Percentiles rank a stretch among this genome's conserved stretches.
Conservation (phyloP, 1,139 yeast genomes). For the Pichia sp. region DNA sequence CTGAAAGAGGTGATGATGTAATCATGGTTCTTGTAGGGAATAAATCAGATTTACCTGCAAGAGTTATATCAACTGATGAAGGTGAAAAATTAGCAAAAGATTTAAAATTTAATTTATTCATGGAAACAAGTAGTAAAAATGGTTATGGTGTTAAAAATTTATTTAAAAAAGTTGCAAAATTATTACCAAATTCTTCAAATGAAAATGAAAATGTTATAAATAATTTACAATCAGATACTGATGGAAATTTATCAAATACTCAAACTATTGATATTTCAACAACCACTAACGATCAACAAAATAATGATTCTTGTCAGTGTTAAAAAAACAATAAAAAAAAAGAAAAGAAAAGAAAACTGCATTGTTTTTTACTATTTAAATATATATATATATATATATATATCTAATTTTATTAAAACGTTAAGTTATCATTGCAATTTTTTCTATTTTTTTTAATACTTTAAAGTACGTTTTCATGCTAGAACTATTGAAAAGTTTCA, state of each 20-base stretch:
- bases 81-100: slow-evolving; percentile 74
- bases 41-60: slow-evolving; percentile 68
- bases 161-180: slow-evolving; percentile 85
- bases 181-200: slow-evolving; percentile 69
- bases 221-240: slow-evolving; percentile 16
- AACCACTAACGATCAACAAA: slow-evolving; percentile 17
- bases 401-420: no score
- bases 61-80: slow-evolving; percentile 72
- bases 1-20: slow-evolving; percentile 65
- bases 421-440: no score
- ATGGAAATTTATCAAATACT: not conserved
- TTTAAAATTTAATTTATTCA: slow-evolving; percentile 70
- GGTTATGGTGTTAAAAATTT: slow-evolving; percentile 88
- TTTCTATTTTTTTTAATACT: not conserved
- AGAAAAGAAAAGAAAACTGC: not conserved
- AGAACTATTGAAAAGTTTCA: no score
- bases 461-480: not conserved
- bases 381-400: no score
- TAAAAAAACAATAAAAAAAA: slow-evolving; percentile 6
- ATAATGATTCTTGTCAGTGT: slow-evolving; percentile 27
- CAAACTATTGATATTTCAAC: slow-evolving; percentile 31
- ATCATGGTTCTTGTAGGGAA: slow-evolving; percentile 74
- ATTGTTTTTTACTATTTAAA: no score
- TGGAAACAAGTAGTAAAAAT: slow-evolving; percentile 93
- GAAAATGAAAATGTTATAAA: slow-evolving; percentile 20